A percentile compares a stretch with the other conserved stretches of the same genome.
Evolutionary conservation across 257 asterid genomes (phyloP).

Genomic region (Solanum gracilifrons): DNA sequence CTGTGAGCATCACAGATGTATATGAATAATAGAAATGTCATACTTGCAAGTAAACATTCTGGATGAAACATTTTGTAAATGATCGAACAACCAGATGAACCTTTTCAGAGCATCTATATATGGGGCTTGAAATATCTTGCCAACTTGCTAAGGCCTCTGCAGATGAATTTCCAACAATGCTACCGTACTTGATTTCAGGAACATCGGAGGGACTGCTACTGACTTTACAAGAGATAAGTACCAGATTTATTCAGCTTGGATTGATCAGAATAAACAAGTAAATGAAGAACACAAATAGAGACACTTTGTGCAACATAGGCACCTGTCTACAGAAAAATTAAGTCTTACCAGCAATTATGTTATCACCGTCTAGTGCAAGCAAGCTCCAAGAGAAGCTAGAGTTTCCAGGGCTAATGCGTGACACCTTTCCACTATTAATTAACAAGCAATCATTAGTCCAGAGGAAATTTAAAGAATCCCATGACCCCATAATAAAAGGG

Average conservation of each 20-base stretch:
- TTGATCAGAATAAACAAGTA: background rate
- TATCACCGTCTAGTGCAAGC: conserved; percentile 67
- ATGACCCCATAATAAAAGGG: background rate
- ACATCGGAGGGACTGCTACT: conserved; percentile 67
- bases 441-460: background rate
- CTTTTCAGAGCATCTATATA: conserved; percentile 51
- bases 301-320: background rate
- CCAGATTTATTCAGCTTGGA: background rate
- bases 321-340: background rate
- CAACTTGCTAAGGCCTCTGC: conserved; percentile 56
- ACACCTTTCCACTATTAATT: conserved; percentile 56
- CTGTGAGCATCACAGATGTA: conserved; percentile 19
- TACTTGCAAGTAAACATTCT: background rate
- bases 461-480: background rate
- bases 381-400: conserved; percentile 61
- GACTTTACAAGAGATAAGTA: conserved; percentile 27
- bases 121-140: conserved; percentile 58
- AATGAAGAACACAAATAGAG: background rate
- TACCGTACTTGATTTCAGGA: conserved; percentile 79
- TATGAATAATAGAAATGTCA: background rate
- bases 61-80: background rate
- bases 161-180: conserved; percentile 24
- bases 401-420: conserved; percentile 54
- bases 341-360: conserved; percentile 62
- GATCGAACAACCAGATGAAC: conserved; percentile 4